Conservation (phyloP, 306 rosid genomes). For the Quercus bicolor region DNA sequence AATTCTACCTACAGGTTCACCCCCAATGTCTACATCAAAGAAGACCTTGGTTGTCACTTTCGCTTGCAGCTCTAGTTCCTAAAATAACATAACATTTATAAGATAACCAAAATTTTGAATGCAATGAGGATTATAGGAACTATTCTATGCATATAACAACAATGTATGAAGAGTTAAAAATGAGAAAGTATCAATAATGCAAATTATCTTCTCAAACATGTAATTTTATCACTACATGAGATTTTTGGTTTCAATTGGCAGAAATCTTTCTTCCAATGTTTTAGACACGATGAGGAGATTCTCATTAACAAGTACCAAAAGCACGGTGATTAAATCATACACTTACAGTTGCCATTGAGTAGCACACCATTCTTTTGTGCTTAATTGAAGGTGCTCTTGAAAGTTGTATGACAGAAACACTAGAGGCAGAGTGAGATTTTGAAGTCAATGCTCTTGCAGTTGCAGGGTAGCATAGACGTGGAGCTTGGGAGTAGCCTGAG, state of each 20-base stretch:
- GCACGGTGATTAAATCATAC: not conserved
- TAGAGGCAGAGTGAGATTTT: slow-evolving; percentile 31
- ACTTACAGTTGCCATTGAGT: slow-evolving; percentile 46
- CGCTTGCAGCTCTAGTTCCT: slow-evolving; percentile 75
- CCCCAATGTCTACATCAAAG: slow-evolving; percentile 79
- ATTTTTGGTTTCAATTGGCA: not conserved
- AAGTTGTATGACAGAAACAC: slow-evolving; percentile 22
- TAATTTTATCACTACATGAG: not conserved
- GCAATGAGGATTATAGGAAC: not conserved
- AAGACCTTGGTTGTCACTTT: slow-evolving; percentile 73
- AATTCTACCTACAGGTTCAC: slow-evolving; percentile 58
- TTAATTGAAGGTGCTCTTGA: slow-evolving; percentile 28
- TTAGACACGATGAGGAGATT: not conserved
- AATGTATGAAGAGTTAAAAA: not conserved
- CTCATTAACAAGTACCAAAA: slow-evolving; percentile 7
- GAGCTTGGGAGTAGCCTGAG: slow-evolving; percentile 6
- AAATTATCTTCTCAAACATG: not conserved
- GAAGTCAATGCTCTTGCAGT: slow-evolving; percentile 29
- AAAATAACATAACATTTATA: slow-evolving; percentile 5
- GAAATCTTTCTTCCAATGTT: slow-evolving; percentile 1
- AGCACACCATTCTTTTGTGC: slow-evolving; percentile 40
- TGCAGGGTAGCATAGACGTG: not conserved
- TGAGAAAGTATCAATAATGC: not conserved
- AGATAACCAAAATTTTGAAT: slow-evolving; percentile 20
- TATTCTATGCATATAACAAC: not conserved